Percentiles rank a stretch among this genome's conserved stretches.
These are phyloP conservation scores for Guillardia theta DNA, from an alignment of 78 protist species.

Conservation along the genomic window DNA sequence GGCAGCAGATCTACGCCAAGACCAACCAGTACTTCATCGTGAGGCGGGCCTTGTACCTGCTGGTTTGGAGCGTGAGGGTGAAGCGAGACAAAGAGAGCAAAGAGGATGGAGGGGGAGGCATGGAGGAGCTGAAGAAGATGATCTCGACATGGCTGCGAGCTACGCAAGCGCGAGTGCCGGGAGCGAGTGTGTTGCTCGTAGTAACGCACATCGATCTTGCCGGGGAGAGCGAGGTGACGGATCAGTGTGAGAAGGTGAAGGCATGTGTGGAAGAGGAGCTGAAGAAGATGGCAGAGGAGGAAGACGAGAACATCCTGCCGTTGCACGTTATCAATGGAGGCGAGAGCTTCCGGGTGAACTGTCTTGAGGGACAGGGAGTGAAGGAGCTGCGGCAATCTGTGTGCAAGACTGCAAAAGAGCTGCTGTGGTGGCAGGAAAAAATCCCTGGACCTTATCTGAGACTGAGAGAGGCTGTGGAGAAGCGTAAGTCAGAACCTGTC, in stretches of 20 bases:
- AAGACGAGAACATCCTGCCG: neutral
- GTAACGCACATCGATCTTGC: neutral
- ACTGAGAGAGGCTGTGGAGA: neutral
- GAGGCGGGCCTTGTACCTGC: neutral
- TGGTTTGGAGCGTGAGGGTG: too few species aligned
- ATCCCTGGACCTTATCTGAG: neutral
- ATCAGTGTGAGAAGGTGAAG: neutral
- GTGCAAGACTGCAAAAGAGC: neutral
- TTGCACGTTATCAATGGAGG: neutral
- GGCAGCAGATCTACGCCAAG: neutral
- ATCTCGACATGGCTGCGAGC: neutral
- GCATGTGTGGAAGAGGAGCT: neutral
- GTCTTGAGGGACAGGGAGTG: neutral
- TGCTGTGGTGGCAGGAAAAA: neutral
- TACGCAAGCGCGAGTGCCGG: neutral
- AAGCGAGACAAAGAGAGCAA: neutral
- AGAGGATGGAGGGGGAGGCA: neutral
- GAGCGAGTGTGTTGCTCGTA: neutral
- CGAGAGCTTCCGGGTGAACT: neutral
- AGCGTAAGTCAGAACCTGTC: neutral
- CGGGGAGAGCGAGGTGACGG: neutral
- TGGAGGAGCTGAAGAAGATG: neutral
- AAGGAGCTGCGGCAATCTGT: neutral
- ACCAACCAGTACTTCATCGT: neutral
- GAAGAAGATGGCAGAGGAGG: neutral